Evolutionary conservation across 306 rosid genomes (phyloP).

Genomic region (Delonix regia): DNA sequence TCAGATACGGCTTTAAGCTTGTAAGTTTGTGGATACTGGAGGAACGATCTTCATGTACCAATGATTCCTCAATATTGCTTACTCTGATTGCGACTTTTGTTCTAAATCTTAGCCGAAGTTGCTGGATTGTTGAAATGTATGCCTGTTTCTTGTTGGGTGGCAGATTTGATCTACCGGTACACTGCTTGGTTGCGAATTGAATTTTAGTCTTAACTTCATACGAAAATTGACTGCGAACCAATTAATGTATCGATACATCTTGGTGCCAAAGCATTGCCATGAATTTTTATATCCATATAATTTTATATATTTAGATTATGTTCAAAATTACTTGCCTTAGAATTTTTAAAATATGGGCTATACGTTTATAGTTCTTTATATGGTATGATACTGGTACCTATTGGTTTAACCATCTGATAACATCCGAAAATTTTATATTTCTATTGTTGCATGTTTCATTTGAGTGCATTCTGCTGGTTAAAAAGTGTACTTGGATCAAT

Average conservation of each 20-base stretch:
- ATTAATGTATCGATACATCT: neutral
- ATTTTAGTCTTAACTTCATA: neutral
- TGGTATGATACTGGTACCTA: neutral
- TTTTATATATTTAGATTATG: neutral
- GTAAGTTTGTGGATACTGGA: neutral
- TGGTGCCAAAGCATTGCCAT: neutral
- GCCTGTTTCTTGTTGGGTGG: neutral
- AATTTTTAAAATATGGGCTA: neutral
- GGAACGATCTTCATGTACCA: neutral
- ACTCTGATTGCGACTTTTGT: neutral
- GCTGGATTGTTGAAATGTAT: neutral
- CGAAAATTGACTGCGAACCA: neutral
- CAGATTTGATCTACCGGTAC: neutral
- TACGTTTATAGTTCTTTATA: neutral
- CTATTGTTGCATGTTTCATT: neutral
- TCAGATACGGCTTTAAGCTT: neutral
- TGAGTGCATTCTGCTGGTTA: neutral
- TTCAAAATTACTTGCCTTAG: neutral
- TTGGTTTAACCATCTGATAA: neutral
- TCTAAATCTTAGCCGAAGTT: neutral
- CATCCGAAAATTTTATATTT: neutral
- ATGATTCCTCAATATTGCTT: neutral
- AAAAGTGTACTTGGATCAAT: neutral
- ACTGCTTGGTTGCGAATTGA: neutral
- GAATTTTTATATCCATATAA: neutral